Evolutionary conservation across 78 protist species (phyloP), one percentile per base, ranked within the genome.

Genomic region (Monosiga brevicollis): DNA sequence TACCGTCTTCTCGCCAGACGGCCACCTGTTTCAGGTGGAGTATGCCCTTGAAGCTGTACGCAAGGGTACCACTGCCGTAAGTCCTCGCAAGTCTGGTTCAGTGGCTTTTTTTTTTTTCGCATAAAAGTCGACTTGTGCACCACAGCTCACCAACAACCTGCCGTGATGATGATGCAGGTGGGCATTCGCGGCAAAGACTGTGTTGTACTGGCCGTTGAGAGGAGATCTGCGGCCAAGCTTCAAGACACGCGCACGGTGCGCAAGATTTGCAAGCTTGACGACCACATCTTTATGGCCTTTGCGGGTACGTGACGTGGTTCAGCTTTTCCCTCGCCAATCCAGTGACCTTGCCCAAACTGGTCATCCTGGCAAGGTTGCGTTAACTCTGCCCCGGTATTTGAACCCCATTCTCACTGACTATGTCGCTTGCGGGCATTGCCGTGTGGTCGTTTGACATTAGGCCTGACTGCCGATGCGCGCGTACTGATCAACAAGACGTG

Each of bases 1-100:
- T 73, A 98, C 99, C 26, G 99, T 99, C 40, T 99, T 99, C 90
- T 94, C 98, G 41, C 99, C 99, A 42, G 99, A 98, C 91, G 99
- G 99, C 39, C 99, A 96, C 78, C 87, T 97, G 23, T 95, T 92
- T 81, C 97, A 93, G 78, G 99, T 97, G 40, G 99, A 97, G 87
- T 98, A 99, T 83, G 99, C 99, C 29, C 77, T 93, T 83, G 99
- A 99, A 81, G 99, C 99, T 0, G 99, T 99, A n/a, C 81, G 94
- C 78, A 92, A 93, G 86, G 99, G 99, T 6, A 87, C 97, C 0
- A 89, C 97, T 0, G 99, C 99, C 34, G 98, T 95, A 43, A 26
- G 90, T 42, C 40, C n/a, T 0, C n/a, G 41, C 11, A 20, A 40
- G 62, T 32, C 24, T 71, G 38, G 24, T 71, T 71, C 24, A 3